These are phyloP conservation scores for Hyaloscypha hepaticicola DNA, from an alignment of 495 filamentous ascomycete species.

Conservation along the genomic window DNA sequence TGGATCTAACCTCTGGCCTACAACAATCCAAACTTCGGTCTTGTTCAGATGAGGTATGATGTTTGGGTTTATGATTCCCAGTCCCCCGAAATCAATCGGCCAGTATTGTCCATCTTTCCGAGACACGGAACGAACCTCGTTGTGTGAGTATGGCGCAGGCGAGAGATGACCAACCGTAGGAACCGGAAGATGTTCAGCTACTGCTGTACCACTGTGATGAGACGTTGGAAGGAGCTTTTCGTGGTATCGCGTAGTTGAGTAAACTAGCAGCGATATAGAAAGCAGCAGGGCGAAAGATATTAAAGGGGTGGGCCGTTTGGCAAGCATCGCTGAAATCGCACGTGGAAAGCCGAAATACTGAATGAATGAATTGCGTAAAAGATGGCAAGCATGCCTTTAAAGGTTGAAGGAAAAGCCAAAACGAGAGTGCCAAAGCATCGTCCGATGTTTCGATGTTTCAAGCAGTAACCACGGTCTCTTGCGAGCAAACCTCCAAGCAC, in stretches of 20 bases:
- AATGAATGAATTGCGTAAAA: background rate
- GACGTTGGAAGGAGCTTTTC: background rate
- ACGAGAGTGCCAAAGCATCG: background rate
- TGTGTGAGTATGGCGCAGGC: background rate
- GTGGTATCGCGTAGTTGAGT: background rate
- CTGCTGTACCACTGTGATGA: background rate
- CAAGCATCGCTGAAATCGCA: background rate
- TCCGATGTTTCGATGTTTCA: background rate
- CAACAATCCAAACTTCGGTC: constrained; percentile 46
- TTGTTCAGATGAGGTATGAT: constrained; percentile 50
- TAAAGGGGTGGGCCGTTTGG: background rate
- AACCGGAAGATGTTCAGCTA: background rate
- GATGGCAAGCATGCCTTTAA: background rate
- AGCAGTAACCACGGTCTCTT: background rate
- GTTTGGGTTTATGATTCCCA: constrained; percentile 48
- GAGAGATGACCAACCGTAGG: background rate
- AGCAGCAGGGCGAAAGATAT: background rate
- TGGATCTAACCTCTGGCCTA: constrained; percentile 36
- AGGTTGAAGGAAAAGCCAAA: background rate
- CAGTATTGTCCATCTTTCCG: constrained; percentile 43
- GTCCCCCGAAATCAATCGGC: constrained; percentile 41
- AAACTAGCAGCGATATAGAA: background rate
- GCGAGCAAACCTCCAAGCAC: background rate
- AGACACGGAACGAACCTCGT: constrained; percentile 43
- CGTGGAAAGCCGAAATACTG: background rate